Percentiles rank a stretch among this genome's conserved stretches.
These are phyloP conservation scores for Eucalyptus tenuipes DNA, from an alignment of 345 rosid species.

Conservation along the genomic window DNA sequence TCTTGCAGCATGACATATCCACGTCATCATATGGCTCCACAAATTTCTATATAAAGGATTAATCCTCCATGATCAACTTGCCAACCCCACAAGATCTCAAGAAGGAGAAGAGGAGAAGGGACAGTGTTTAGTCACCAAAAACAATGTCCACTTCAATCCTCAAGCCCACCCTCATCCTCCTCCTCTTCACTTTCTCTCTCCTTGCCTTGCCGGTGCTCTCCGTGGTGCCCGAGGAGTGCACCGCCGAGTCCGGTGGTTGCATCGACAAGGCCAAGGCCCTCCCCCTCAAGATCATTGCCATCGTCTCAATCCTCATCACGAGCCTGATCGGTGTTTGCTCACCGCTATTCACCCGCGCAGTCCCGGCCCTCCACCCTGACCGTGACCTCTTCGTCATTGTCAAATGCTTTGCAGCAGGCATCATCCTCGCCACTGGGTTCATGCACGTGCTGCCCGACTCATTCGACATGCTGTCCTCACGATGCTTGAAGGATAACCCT, in stretches of 20 bases:
- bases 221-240: background rate
- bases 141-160: background rate
- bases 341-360: constrained; percentile 16
- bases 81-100: background rate
- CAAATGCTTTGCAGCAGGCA: constrained; percentile 62
- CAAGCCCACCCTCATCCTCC: background rate
- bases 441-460: constrained; percentile 81
- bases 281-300: constrained; percentile 26
- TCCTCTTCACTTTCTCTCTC: background rate
- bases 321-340: constrained; percentile 31
- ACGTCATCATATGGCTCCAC: background rate
- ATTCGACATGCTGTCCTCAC: constrained; percentile 46
- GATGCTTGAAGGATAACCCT: constrained; percentile 40
- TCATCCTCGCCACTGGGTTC: constrained; percentile 74
- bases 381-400: constrained; percentile 31
- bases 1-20: background rate
- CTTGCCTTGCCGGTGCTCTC: background rate
- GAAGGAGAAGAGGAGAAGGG: background rate
- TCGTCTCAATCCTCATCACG: constrained; percentile 29
- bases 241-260: background rate
- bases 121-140: background rate
- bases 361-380: constrained; percentile 23
- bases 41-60: background rate
- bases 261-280: constrained; percentile 1
- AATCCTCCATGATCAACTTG: background rate